A percentile compares a stretch with the other conserved stretches of the same genome.
Evolutionary conservation across 1,284 basidiomycete species (phyloP).

Genomic region (Meripilus lineatus): DNA sequence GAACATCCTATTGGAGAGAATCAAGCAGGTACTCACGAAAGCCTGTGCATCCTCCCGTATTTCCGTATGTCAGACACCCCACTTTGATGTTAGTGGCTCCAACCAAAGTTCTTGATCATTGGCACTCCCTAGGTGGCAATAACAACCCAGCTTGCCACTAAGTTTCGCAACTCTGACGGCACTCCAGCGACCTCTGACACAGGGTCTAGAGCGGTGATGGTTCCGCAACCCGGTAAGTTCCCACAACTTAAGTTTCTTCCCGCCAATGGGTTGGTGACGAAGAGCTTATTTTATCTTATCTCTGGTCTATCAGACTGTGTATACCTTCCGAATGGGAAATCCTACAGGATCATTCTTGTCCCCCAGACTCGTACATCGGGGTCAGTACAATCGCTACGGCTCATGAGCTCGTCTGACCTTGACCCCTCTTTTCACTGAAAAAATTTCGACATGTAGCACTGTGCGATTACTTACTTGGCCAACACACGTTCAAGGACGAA

Average conservation of each 20-base stretch:
- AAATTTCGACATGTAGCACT: constrained; percentile 25
- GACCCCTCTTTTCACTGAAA: no score
- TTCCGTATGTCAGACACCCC: constrained; percentile 34
- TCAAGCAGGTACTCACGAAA: constrained; percentile 49
- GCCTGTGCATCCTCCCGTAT: constrained; percentile 44
- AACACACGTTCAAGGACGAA: constrained; percentile 16
- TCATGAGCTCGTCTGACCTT: no score
- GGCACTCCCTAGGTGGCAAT: constrained; percentile 48
- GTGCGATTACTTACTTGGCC: constrained; percentile 31
- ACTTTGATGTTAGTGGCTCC: not conserved
- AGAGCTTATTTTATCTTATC: constrained; percentile 1
- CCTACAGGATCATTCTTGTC: constrained; percentile 33
- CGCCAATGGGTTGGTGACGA: not conserved
- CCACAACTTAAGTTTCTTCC: not conserved
- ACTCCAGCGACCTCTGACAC: constrained; percentile 57
- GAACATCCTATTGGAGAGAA: constrained; percentile 40
- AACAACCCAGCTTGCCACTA: constrained; percentile 67
- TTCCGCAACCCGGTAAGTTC: constrained; percentile 56
- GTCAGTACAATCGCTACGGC: constrained; percentile 18
- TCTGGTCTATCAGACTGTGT: constrained; percentile 17
- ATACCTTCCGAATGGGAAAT: constrained; percentile 29
- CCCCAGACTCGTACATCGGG: constrained; percentile 32
- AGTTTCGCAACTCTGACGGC: constrained; percentile 58
- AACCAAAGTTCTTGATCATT: no score
- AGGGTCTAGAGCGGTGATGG: constrained; percentile 55